Conservation (phyloP, 1,284 basidiomycete genomes). For the Puccinia horiana region DNA sequence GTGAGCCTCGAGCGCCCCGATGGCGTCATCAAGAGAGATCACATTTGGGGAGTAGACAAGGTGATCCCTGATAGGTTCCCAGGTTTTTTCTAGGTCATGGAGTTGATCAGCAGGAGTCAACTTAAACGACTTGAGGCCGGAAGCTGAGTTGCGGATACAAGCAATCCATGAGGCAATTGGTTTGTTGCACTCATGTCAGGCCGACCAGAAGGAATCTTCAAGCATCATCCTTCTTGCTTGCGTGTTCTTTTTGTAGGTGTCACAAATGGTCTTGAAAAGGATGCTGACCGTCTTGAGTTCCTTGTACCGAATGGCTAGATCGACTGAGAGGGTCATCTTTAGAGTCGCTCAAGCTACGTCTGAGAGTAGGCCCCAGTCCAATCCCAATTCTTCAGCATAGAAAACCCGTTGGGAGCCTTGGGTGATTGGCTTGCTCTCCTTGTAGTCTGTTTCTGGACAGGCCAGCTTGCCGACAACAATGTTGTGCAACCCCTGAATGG, state of each 20-base stretch:
- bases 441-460: neutral
- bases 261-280: neutral
- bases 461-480: neutral
- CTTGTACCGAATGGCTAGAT: neutral
- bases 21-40: conserved; percentile 21
- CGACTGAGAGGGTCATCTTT: neutral
- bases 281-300: neutral
- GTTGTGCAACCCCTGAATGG: neutral
- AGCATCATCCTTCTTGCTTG: neutral
- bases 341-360: neutral
- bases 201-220: neutral
- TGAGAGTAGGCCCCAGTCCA: neutral
- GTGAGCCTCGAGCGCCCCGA: neutral
- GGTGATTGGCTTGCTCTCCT: neutral
- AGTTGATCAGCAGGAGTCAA: neutral
- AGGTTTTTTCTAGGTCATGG: neutral
- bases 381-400: neutral
- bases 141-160: neutral
- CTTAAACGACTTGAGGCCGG: neutral
- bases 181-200: neutral
- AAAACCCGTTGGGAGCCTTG: neutral
- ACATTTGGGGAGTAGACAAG: neutral
- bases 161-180: neutral
- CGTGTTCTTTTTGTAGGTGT: neutral
- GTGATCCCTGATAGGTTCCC: neutral